Base-by-base conservation (phyloP, 371 early-diverging fungal species). In the Thermomucor indicae-seudaticae region DNA sequence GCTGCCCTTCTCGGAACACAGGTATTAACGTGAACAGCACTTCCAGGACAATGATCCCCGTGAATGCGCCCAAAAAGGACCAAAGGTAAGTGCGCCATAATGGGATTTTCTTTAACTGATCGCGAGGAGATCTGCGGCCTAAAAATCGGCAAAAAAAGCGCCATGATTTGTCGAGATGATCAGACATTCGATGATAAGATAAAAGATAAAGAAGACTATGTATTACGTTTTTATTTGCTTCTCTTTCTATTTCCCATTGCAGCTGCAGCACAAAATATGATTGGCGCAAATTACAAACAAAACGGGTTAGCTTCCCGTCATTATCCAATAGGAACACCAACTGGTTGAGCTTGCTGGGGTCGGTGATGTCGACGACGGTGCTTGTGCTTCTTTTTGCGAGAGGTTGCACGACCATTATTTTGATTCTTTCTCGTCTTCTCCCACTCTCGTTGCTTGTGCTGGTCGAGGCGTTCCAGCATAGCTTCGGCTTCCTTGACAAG, bases 21-120 rank as follows among this genome's bases (percentile, higher is more conserved):
- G n/a, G n/a, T n/a, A n/a, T n/a, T n/a, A n/a, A 68, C 0, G 57
- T 39, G 47, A 67, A 70, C 1, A 71, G 42, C 8, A 68, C 45
- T 34, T 70, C 63, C 31, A 76, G 27, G 12, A 63, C 27, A 31
- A 63, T 62, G 28, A 76, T 68, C 10, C 78, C 70, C 1, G 71
- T 10, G 55, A 72, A 80, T 1, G 81, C 64, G 11, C 65, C 81
- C 6, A 78, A 8, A 47, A 80, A 78, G 1, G 71, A 64, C 71
- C 71, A 70, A 3, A 66, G 16, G 37, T 52, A 62, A 3, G 67
- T 30, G 28, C 65, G 68, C 68, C 69, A 75, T 27, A 48, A 20
- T n/a, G 67, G 63, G 0, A 66, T 25, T 14, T 17, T 22, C 3
- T 49, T 55, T 7, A 34, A 42, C 10, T 37, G 39, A 31, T 39